phyloP scores from a whole-genome alignment of 202 grass and related monocot species.

The Bolboschoenoplectus hybrid region DNA sequence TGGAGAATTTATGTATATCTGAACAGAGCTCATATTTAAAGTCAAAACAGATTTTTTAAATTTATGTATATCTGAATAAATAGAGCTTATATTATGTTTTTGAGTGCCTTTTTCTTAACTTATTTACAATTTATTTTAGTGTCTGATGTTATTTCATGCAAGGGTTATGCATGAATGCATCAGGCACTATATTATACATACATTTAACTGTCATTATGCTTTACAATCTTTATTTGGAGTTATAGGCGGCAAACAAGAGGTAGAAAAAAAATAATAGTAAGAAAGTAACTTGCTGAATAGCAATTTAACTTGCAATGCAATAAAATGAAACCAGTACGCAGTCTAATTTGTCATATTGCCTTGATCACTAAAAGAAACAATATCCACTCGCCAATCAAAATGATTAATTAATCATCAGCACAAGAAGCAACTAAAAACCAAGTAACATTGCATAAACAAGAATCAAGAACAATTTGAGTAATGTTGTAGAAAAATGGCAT shows the following conservation, averaged over 20 bases:
- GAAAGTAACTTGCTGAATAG: neutral
- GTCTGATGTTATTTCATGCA: neutral
- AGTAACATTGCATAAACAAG: neutral
- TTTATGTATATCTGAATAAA: neutral
- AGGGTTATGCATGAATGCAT: neutral
- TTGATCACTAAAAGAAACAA: neutral
- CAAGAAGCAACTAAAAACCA: neutral
- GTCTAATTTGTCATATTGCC: neutral
- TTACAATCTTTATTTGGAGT: too few species aligned
- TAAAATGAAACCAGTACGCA: neutral
- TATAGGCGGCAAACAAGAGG: neutral
- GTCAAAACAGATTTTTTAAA: neutral
- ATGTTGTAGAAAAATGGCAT: neutral
- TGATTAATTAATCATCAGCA: neutral
- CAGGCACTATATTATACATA: neutral
- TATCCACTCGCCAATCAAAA: neutral
- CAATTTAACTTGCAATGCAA: neutral
- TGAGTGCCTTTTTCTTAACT: neutral
- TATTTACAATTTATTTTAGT: neutral
- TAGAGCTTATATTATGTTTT: neutral
- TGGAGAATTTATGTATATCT: constrained; percentile 96
- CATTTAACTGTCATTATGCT: too few species aligned
- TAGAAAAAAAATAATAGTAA: too few species aligned
- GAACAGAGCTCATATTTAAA: constrained; percentile 26
- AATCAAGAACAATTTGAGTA: neutral